Base-by-base conservation (phyloP, 2,329 filamentous ascomycete genomes). In the Colletotrichum musae region DNA sequence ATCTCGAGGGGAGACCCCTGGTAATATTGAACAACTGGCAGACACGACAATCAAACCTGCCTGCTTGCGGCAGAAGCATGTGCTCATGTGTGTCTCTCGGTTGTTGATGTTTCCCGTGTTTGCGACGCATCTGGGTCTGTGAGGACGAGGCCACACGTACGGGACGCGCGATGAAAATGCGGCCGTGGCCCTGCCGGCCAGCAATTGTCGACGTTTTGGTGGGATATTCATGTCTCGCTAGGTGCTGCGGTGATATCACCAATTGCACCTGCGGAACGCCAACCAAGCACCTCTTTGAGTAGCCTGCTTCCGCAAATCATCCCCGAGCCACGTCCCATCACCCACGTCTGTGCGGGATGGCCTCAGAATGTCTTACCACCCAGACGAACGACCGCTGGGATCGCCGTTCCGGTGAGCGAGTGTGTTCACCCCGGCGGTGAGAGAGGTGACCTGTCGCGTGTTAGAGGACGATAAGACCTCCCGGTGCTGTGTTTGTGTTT, bases 1-100 rank as follows among this genome's bases (percentile, higher is more conserved):
- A 60, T 66, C 61, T 69, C 66, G 54, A 69, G 61, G 66, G 66
- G n/a, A 66, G 66, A 66, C 66, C 66, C 66, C 66, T 69, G 66
- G 61, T 26, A 69, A 66, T 66, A 65, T 69, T 69, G 66, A 39
- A 65, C 61, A 69, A 51, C 54, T 69, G 66, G 66, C 66, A 69
- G 66, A 69, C 66, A 69, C 50, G 56, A 53, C 41, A 69, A 65
- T 69, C 66, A 66, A 69, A 66, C 41, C 51, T 53, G 61, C 24
- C 54, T 54, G 48, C 61, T 68, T 54, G 48, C 65, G 51, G 58
- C 58, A 56, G 41, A 54, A 68, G 65, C 61, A 65, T 59, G 65
- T 54, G 61, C 53, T 53, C 45, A 24, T 58, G 65, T 54, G 61
- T 69, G 48, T 51, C 56, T 66, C 53, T 69, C 48, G 62, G 48